Evolutionary conservation across 306 rosid genomes (phyloP).

Genomic region (Fragaria vesca): DNA sequence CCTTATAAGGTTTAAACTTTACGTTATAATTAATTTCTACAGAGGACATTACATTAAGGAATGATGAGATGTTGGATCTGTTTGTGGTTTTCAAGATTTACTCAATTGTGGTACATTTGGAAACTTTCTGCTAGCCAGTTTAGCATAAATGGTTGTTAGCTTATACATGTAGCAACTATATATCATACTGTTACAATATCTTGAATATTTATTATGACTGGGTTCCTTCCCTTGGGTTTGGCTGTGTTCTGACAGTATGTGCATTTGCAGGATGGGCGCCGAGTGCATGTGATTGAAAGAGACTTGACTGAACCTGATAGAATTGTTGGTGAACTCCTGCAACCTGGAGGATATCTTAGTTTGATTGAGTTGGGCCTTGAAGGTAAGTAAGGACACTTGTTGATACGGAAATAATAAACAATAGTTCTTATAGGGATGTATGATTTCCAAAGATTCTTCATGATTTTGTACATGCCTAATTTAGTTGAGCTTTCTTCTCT

Average conservation of each 20-base stretch:
- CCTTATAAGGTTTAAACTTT: background rate
- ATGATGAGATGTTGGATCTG: background rate
- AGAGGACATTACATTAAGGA: background rate
- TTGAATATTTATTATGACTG: background rate
- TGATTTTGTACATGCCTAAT: background rate
- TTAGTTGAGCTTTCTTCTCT: background rate
- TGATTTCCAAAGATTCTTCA: background rate
- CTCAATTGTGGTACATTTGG: background rate
- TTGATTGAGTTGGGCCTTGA: slow-evolving; percentile 69
- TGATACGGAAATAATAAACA: background rate
- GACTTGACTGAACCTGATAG: slow-evolving; percentile 81
- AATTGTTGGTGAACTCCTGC: slow-evolving; percentile 85
- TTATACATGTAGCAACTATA: background rate
- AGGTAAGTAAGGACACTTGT: slow-evolving; percentile 43
- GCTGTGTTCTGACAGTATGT: background rate
- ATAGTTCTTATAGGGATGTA: too few species aligned
- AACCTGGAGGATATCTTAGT: slow-evolving; percentile 89
- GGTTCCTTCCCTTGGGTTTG: background rate
- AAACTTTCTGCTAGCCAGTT: background rate
- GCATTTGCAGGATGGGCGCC: slow-evolving; percentile 60
- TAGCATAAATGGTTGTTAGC: background rate
- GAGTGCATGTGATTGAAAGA: slow-evolving; percentile 74
- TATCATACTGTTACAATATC: background rate
- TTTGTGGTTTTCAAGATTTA: background rate
- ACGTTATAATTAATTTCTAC: background rate